phyloP scores from a whole-genome alignment of 257 asterid genomes.

The Prunella vulgaris region DNA sequence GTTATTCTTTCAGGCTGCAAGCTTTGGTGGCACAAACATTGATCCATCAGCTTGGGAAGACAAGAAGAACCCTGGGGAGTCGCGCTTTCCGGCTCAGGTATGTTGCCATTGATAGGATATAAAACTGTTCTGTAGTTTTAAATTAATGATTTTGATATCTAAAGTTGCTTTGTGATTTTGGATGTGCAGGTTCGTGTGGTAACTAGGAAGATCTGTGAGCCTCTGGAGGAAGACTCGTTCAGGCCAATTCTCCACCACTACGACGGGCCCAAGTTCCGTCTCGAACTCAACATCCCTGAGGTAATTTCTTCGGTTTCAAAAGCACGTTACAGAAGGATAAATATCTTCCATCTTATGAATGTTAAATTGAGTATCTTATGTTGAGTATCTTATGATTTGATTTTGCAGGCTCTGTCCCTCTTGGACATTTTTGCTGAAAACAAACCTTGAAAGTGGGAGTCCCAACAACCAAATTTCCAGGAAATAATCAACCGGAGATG shows the following conservation, averaged over 20 bases:
- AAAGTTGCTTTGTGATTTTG: neutral
- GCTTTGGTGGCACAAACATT: constrained; percentile 90
- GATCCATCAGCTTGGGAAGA: constrained; percentile 99
- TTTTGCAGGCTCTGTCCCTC: constrained; percentile 74
- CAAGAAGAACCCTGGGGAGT: constrained; percentile 86
- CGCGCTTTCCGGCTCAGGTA: constrained; percentile 98
- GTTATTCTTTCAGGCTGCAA: constrained; percentile 58
- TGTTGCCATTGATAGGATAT: neutral
- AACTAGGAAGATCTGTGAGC: constrained; percentile 83
- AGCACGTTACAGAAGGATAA: neutral
- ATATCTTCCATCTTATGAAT: neutral
- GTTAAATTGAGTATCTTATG: neutral
- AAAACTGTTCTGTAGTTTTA: too few relatives aligned
- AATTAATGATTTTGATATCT: neutral
- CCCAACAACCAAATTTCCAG: neutral
- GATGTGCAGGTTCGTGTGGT: constrained; percentile 60
- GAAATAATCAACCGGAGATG: neutral
- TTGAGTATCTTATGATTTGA: neutral
- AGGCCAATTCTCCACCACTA: constrained; percentile 97
- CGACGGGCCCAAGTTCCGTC: constrained; percentile 98
- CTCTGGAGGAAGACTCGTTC: constrained; percentile 91
- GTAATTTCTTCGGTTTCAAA: constrained; percentile 25
- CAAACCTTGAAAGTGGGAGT: constrained; percentile 20
- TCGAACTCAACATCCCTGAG: constrained; percentile 87
- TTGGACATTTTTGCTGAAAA: constrained; percentile 75